Conservation (phyloP, 1,284 basidiomycete genomes). For the Meripilus lineatus region DNA sequence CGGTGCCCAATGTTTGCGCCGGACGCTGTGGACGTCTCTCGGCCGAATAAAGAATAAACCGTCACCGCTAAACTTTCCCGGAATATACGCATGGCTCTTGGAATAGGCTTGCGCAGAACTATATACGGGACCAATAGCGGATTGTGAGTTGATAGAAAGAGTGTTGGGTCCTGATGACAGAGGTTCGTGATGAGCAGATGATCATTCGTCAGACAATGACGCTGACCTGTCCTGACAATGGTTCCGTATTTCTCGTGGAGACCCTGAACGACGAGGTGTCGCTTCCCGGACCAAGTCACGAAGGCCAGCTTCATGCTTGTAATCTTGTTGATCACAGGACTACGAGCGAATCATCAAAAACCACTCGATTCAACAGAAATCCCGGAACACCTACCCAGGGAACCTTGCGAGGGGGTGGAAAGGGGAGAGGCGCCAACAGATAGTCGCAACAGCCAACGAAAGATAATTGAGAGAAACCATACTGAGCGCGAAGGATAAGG, state of each 20-base stretch:
- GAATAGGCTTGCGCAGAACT: constrained; percentile 1
- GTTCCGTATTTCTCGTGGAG: constrained; percentile 13
- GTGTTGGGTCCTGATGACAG: constrained; percentile 6
- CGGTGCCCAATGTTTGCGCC: constrained; percentile 5
- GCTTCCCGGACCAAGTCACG: constrained; percentile 10
- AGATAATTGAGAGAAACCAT: constrained; percentile 1
- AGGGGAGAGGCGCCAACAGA: constrained; percentile 14
- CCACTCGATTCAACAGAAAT: not conserved
- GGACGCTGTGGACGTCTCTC: constrained; percentile 7
- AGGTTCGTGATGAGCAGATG: no score
- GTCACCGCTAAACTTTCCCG: constrained; percentile 5
- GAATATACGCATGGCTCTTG: constrained; percentile 10
- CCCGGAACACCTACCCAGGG: constrained; percentile 5
- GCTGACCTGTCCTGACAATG: constrained; percentile 14
- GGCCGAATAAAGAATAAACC: constrained; percentile 11
- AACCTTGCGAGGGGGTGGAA: constrained; percentile 11
- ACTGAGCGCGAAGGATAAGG: constrained; percentile 2
- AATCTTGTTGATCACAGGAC: constrained; percentile 11
- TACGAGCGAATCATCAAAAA: not conserved
- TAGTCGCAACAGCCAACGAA: constrained; percentile 2
- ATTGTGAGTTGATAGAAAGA: constrained; percentile 6
- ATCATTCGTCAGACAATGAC: no score
- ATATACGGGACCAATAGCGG: constrained; percentile 7
- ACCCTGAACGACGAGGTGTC: constrained; percentile 7
- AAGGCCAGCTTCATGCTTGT: constrained; percentile 5